These are phyloP conservation scores for Harringtonia aguacate DNA, from an alignment of 2,329 filamentous ascomycete species.

Conservation along the genomic window DNA sequence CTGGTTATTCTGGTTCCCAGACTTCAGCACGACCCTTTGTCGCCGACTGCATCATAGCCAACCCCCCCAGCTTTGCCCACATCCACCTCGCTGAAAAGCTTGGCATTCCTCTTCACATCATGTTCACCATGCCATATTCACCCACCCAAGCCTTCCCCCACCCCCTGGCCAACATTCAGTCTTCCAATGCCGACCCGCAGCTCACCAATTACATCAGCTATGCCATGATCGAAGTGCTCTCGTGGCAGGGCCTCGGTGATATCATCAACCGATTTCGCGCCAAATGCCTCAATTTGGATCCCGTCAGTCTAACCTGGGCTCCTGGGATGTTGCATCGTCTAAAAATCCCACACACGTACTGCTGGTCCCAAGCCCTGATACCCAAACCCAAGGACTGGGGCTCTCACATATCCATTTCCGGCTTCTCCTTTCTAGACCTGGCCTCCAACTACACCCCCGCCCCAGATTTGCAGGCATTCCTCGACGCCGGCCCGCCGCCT, in stretches of 20 bases:
- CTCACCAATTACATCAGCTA: constrained; percentile 75
- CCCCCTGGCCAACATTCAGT: constrained; percentile 63
- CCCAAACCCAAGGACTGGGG: constrained; percentile 71
- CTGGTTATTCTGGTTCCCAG: too few relatives aligned
- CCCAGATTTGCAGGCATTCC: constrained; percentile 53
- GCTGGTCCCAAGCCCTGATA: constrained; percentile 40
- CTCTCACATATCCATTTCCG: constrained; percentile 58
- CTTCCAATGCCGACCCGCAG: constrained; percentile 24
- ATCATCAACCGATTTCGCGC: constrained; percentile 63
- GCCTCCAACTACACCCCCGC: constrained; percentile 56
- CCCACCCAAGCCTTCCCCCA: constrained; percentile 67
- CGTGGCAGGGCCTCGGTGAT: constrained; percentile 80
- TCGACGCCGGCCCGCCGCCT: constrained; percentile 58
- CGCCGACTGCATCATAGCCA: constrained; percentile 55
- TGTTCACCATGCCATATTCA: constrained; percentile 49
- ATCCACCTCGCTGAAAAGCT: constrained; percentile 55
- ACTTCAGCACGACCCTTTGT: too few relatives aligned
- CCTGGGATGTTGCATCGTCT: constrained; percentile 61
- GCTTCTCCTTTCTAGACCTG: constrained; percentile 66
- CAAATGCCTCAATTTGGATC: constrained; percentile 18
- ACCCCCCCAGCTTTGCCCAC: constrained; percentile 56
- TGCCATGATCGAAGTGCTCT: constrained; percentile 71
- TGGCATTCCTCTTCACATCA: constrained; percentile 56
- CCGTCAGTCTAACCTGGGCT: constrained; percentile 48
- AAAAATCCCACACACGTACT: constrained; percentile 64